Evolutionary conservation across 75 land plant genomes (phyloP), one percentile per base, ranked within the genome.

Genomic region (Pinus tabuliformis): DNA sequence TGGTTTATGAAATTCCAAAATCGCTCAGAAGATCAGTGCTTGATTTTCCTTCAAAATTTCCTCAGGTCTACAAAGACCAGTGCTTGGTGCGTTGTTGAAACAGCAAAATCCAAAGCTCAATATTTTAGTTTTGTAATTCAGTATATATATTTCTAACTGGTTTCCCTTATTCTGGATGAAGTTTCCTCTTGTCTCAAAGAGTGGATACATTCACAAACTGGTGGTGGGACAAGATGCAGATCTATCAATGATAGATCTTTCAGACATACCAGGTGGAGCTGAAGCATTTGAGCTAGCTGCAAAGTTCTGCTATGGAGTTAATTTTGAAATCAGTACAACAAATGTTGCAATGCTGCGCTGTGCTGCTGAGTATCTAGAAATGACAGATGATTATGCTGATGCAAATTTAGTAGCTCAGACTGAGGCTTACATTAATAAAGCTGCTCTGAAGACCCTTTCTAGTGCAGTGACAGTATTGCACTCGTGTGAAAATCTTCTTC

Each of bases 281-380:
- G 97, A 94, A 68, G 95, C 92, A 56, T 96, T 96, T 72, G 91
- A 96, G 61, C 74, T 92, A 11, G 95, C 87, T 11, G 97, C 90
- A 20, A 94, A 89, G 71, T 96, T 94, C 81, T 92, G 97, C 56
- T 94, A 96, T 64, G 99, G 99, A 13, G 86, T 92, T 62, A 94
- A 96, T 75, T 92, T 96, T 57, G 99, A 96, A 74, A 91, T 96
- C 37, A 86, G 78, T 58, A 81, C 83, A 33, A 80, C 83, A 20
- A 96, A 96, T 80, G 81, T 96, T 42, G 93, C 93, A 5, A 72
- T 82, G 70, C 82, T 96, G 36, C 80, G 97, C 4, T 94, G 99
- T 66, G 91, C 76, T 63, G 91, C 97, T 30, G 94, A 96, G 81
- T 89, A 84, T 76, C 89, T 96, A 6, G 95, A 96, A 68, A 96